Base-by-base conservation (phyloP, 2,329 filamentous ascomycete species). In the Talaromyces sp. region DNA sequence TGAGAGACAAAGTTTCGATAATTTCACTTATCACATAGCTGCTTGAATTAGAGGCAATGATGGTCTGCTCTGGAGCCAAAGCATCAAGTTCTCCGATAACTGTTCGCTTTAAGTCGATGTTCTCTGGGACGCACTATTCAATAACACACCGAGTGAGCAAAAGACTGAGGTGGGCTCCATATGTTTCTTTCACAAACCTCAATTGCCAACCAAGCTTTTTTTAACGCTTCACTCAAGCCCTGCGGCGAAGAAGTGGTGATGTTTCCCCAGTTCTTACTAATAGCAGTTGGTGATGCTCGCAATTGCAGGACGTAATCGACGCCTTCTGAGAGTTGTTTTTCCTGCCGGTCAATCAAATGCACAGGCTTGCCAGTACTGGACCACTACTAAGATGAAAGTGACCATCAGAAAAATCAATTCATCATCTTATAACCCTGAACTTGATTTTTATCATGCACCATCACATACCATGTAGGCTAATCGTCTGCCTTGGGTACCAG, bases 41-140 rank as follows among this genome's bases (percentile, higher is more conserved):
- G 65, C 80, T 82, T 0, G 81, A 83, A 61, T 83, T 83, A 0
- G 79, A 81, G 0, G 78, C 81, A 52, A 83, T 76, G 6, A 82
- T 78, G 0, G 76, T 76, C 0, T 76, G 72, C 0, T 70, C 64
- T 0, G 71, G 68, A 0, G 80, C 75, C 1, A 78, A 56, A 1
- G 72, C 64, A 67, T 82, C 81, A 2, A 83, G 70, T 24, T 82
- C 69, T 0, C 66, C 50, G 27, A 83, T 75, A 4, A 81, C 71
- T 2, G 72, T 68, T 54, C 71, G 75, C 67, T 83, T 83, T n/a
- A 82, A 69, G 0, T 71, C 48, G 8, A 83, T 69, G 31, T 73
- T 72, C 66, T 83, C 81, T 0, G 81, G 81, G 8, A 83, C 74
- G 63, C 80, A 82, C 80, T 82, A 45, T 19, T 2, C 16, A 57